Evolutionary conservation across 305 asterid species (phyloP), one percentile per base, ranked within the genome.

Genomic region (Fraxinus xanthoxyloides): DNA sequence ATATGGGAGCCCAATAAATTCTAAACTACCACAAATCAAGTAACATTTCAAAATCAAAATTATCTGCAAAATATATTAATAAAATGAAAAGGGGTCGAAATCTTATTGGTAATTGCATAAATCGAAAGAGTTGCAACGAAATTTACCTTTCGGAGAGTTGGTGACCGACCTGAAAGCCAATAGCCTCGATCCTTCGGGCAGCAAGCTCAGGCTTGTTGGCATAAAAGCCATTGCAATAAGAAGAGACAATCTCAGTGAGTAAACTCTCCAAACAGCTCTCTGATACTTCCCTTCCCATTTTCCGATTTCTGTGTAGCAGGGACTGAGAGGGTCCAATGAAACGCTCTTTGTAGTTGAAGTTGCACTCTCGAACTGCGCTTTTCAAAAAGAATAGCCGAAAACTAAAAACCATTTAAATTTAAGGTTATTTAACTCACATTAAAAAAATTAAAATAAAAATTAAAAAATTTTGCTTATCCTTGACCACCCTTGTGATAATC

Each of bases 111-210:
- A 30, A 28, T 28, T 67, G 74, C 74, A 67, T 26, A 70, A 70
- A 70, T 70, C 43, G 26, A 30, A 70, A 5, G 24, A 70, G 43
- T 15, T 70, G 43, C 43, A 31, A 30, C 5, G 34, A 2, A 46
- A 82, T 77, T 10, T 23, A 91, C 95, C 95, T 89, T 84, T 91
- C 95, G 24, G 91, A 86, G 2, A 91, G 81, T 75, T 90, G 95
- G 83, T 91, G 95, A 79, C 93, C 95, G 88, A 90, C 95, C 85
- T 91, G 93, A 85, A 89, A 91, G 43, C 93, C 95, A n/a, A 91
- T 91, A 82, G 95, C 90, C 80, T 91, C 95, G 86, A 91, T 91
- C 90, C 95, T 80, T n/a, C 90, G 92, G 48, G 95, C 95, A 79
- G 95, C 92, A 82, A 91, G 93, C 72, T 91, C 95, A 38, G 95